Evolutionary conservation across 768 basidiomycete species (phyloP), one percentile per base, ranked within the genome.

Genomic region (Trametes villosa): DNA sequence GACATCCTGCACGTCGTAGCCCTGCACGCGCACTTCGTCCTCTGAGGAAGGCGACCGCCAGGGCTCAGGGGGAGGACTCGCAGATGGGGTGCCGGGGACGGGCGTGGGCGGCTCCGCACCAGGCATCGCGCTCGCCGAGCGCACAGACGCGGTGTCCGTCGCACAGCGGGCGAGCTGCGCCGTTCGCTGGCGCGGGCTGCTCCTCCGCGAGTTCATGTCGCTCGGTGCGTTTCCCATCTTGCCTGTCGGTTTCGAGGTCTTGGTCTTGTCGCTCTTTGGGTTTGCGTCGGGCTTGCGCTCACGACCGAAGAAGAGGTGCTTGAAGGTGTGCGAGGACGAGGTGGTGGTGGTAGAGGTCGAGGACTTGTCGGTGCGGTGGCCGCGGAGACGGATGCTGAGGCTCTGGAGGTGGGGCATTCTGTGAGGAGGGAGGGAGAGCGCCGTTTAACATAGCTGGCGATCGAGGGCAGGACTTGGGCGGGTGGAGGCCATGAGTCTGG

Each of bases 181-280:
- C 34, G 13, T 13, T 22, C 55, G 54, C 45, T 44, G 40, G n/a
- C 50, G 54, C 18, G 54, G 47, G 50, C 49, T 50, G 38, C 29
- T 34, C 36, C 13, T 26, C 18, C 22, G 48, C 12, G 53, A 49
- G 53, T 63, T 63, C 62, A 63, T 63, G 62, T 63, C 62, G 53
- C 55, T 57, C 17, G 62, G 62, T 24, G 62, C 57, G 41, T 63
- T 63, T 17, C 62, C 62, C 62, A 63, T 58, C n/a, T 34, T 59
- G 56, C 44, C 55, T 26, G 38, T 54, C n/a, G n/a, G n/a, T n/a
- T n/a, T n/a, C 26, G 46, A 40, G 6, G 11, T 29, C 20, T 7
- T 24, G 27, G 2, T 47, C 9, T 33, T 40, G 27, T 42, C 33
- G 29, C 17, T 38, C n/a, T 41, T 53, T 17, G 40, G 18, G 24